Evolutionary conservation across 768 basidiomycete species (phyloP), one percentile per base, ranked within the genome.

Genomic region (Suillus discolor): DNA sequence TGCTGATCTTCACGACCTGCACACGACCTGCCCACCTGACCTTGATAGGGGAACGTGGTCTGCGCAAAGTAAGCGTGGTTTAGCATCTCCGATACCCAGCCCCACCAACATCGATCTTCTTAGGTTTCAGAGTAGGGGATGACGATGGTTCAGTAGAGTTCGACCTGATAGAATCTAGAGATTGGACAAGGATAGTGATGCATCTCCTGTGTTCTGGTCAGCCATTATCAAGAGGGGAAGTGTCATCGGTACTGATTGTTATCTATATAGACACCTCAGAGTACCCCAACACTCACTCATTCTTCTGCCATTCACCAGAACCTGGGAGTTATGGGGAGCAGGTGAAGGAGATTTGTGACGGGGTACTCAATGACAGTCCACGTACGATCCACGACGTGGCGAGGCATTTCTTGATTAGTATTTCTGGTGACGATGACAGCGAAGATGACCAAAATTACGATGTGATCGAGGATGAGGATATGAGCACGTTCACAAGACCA

Each of bases 91-190:
- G 51, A 23, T 51, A 18, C 8, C 45, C 15, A 36, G 38, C 34
- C 51, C 57, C 34, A 28, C 25, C 25, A 41, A 59, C 3, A 39
- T 8, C 18, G 51, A 23, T 57, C 20, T 18, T 62, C 9, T 15
- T 71, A 91, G 89, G 74, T 61, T 71, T 88, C n/a, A 72, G 77
- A 36, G 54, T 80, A 31, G 88, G 88, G 34, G 88, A 89, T 34
- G 89, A 90, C 60, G 89, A 90, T 67, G 88, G 87, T 18, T 80
- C 83, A n/a, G 75, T 91, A n/a, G 82, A 87, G 62, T 77, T 88
- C 38, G 70, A 71, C 15, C 75, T 89, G 28, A 71, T 75, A 51
- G 72, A 81, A n/a, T 62, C 62, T 36, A 77, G 74, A 44, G 75
- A 71, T 9, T 73, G 80, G 63, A 76, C 75, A 47, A 69, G 82